These are phyloP conservation scores for Syzygium aqueum DNA, from an alignment of 345 rosid genomes.

Conservation along the genomic window DNA sequence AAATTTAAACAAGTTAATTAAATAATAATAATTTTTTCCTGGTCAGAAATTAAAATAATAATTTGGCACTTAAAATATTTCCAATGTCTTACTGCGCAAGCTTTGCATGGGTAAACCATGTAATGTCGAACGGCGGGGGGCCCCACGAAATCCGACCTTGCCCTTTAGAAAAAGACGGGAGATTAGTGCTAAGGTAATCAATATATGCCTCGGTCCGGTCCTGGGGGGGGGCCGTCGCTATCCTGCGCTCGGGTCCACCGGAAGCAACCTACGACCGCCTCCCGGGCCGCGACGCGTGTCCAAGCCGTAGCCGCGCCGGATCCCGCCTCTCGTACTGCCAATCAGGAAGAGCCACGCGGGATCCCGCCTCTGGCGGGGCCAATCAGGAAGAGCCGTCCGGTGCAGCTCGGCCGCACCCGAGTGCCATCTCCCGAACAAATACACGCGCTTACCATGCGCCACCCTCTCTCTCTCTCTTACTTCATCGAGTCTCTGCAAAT, in stretches of 20 bases:
- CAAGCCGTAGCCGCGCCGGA: neutral
- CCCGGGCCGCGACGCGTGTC: neutral
- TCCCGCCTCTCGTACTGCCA: neutral
- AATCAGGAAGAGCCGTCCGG: neutral
- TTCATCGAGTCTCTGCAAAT: neutral
- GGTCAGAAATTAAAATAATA: neutral
- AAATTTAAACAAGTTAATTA: neutral
- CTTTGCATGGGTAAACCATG: neutral
- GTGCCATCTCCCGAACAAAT: neutral
- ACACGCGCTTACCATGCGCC: neutral
- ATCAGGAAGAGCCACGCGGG: neutral
- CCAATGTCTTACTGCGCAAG: rapidly evolving
- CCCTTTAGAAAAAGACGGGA: neutral
- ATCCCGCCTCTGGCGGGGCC: neutral
- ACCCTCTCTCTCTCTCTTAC: neutral
- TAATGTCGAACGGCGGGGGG: neutral
- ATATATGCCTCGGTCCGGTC: neutral
- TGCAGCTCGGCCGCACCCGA: neutral
- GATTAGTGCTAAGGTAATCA: neutral
- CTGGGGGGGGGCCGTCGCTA: neutral
- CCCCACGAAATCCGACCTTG: neutral
- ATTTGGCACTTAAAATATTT: neutral
- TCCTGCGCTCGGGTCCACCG: neutral
- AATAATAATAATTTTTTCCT: rapidly evolving
- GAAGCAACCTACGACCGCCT: rapidly evolving